These are phyloP conservation scores for Stramenopiles sp. DNA, from an alignment of 352 stramenopile species.

Conservation along the genomic window DNA sequence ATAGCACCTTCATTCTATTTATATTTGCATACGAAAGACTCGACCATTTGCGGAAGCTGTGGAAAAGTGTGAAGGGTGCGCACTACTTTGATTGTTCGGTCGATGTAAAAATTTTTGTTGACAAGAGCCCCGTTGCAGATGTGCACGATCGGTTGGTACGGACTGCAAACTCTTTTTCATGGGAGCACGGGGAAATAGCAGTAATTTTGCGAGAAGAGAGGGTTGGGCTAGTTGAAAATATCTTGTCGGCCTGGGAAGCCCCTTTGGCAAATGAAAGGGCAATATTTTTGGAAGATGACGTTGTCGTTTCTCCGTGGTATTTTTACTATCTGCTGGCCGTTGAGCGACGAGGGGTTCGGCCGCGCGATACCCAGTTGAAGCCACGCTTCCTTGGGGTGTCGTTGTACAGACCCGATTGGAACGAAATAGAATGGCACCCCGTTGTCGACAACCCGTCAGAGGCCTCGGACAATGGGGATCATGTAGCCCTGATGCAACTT, in stretches of 20 bases:
- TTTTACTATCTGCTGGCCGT: conserved; percentile 4
- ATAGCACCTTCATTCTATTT: neutral
- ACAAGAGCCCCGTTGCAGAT: neutral
- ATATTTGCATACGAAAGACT: neutral
- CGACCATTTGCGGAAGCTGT: neutral
- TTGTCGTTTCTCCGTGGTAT: neutral
- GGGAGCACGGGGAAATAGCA: neutral
- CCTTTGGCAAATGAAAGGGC: neutral
- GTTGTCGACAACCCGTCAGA: neutral
- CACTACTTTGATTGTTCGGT: neutral
- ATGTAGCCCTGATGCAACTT: neutral
- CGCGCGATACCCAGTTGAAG: neutral
- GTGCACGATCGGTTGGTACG: neutral
- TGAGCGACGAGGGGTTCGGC: neutral
- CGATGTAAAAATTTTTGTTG: conserved; percentile 2
- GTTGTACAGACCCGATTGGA: neutral
- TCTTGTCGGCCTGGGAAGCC: neutral
- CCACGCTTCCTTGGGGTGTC: too few relatives aligned
- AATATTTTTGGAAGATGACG: conserved; percentile 5
- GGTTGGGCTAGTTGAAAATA: neutral
- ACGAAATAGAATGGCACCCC: neutral
- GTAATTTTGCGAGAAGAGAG: neutral
- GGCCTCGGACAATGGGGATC: neutral
- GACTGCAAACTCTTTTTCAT: neutral
- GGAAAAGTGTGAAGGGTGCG: neutral